These are phyloP conservation scores for Candida yuanshanica DNA, from an alignment of 805 yeast species.

Conservation along the genomic window DNA sequence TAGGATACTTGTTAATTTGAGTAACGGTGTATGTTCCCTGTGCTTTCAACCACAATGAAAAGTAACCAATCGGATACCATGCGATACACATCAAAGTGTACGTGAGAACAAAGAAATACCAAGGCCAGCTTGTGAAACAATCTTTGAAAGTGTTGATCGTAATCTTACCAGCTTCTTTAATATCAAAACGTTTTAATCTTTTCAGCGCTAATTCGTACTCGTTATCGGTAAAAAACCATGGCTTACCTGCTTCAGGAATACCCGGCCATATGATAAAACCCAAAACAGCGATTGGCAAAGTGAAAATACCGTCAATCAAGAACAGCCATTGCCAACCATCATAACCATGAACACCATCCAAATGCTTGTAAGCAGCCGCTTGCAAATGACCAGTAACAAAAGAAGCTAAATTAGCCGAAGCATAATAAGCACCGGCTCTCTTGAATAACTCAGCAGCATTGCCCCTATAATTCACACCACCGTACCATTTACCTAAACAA, in stretches of 20 bases:
- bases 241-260: conserved; percentile 5
- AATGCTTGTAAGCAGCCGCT: conserved; percentile 6
- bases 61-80: conserved; percentile 3
- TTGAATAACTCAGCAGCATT: conserved; percentile 2
- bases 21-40: conserved; percentile 2
- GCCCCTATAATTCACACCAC: conserved; percentile 1
- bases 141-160: conserved; percentile 2
- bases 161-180: conserved; percentile 2
- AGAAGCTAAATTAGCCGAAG: neutral
- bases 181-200: conserved; percentile 3
- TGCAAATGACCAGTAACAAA: conserved; percentile 4
- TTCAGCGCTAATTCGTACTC: neutral
- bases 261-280: conserved; percentile 5
- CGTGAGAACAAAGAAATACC: conserved; percentile 1
- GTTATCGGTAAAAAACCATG: conserved; percentile 1
- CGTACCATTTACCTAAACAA: conserved; percentile 1
- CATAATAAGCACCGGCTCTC: conserved; percentile 17
- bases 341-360: conserved; percentile 38
- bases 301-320: conserved; percentile 10
- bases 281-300: conserved; percentile 2
- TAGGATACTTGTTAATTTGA: conserved; percentile 5
- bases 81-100: conserved; percentile 3
- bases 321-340: conserved; percentile 65
- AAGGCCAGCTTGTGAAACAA: conserved; percentile 3
- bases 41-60: conserved; percentile 5